These are phyloP conservation scores for Nothophytophthora sp. DNA, from an alignment of 352 stramenopile genomes.

Conservation along the genomic window DNA sequence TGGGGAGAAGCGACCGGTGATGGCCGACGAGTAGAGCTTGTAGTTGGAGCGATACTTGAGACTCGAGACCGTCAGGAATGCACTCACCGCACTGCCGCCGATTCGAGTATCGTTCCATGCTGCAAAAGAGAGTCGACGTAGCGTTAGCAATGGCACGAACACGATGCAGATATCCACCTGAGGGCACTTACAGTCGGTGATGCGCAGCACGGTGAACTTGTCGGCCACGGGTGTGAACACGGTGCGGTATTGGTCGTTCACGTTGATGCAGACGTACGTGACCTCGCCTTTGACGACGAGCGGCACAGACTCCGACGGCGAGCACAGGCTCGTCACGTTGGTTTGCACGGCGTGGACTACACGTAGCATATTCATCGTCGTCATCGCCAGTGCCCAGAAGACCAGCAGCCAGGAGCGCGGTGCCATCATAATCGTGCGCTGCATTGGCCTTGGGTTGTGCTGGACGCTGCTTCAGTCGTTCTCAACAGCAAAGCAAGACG, in stretches of 20 bases:
- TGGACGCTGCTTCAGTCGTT: no score
- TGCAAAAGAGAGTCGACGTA: conserved; percentile 9
- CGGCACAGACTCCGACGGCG: conserved; percentile 44
- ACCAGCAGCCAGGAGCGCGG: conserved; percentile 8
- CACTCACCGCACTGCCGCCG: conserved; percentile 37
- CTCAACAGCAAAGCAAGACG: no score
- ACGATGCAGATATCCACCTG: background rate
- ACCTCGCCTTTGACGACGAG: conserved; percentile 52
- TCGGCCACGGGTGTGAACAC: conserved; percentile 78
- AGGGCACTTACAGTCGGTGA: conserved; percentile 65
- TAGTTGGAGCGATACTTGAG: conserved; percentile 64
- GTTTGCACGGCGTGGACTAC: conserved; percentile 32
- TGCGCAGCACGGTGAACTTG: conserved; percentile 75
- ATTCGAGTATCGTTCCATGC: conserved; percentile 76
- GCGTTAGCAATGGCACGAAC: background rate
- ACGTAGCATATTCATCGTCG: background rate
- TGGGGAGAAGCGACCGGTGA: conserved; percentile 49
- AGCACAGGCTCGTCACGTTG: conserved; percentile 69
- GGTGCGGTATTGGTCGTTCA: conserved; percentile 73
- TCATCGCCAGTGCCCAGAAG: conserved; percentile 3
- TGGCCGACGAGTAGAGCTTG: conserved; percentile 68
- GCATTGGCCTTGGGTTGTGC: background rate
- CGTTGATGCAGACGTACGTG: conserved; percentile 82
- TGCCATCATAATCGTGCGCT: background rate
- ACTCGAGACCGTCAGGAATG: conserved; percentile 74